Evolutionary conservation across 148 eudicot genomes (phyloP).

Genomic region (Drosera capensis): DNA sequence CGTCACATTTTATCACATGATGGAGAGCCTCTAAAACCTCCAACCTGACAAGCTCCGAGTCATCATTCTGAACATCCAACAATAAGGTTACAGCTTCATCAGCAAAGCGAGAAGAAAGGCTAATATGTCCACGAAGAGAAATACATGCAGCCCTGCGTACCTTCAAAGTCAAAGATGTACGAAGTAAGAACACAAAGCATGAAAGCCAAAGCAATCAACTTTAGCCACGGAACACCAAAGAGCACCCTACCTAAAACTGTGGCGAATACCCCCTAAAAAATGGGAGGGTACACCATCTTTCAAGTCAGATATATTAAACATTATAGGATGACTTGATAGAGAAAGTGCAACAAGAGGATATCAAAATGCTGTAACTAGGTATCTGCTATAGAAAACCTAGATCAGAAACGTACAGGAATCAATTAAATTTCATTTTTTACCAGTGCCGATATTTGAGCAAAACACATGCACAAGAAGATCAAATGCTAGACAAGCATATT

Average conservation of each 20-base stretch:
- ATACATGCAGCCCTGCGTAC: slow-evolving; percentile 71
- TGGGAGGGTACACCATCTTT: too few species aligned
- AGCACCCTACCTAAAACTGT: too few species aligned
- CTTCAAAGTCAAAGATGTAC: slow-evolving; percentile 32
- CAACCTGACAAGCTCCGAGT: slow-evolving; percentile 48
- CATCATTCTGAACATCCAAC: slow-evolving; percentile 73
- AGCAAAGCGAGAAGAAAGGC: slow-evolving; percentile 44
- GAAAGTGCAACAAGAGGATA: too few species aligned
- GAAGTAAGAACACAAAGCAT: slow-evolving; percentile 11
- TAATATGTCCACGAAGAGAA: slow-evolving; percentile 37
- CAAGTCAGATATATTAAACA: too few species aligned
- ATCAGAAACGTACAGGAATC: too few species aligned
- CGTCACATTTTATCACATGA: slow-evolving; percentile 33
- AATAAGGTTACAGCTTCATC: slow-evolving; percentile 44
- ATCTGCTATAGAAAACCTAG: too few species aligned
- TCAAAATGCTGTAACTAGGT: too few species aligned
- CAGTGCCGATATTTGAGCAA: too few species aligned
- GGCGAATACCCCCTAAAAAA: too few species aligned
- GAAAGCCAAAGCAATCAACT: neutral
- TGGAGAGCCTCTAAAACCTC: slow-evolving; percentile 56
- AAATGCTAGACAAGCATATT: neutral
- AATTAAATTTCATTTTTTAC: too few species aligned
- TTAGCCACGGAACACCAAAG: neutral
- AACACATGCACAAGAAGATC: neutral
- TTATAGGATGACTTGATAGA: too few species aligned